Base-by-base conservation (phyloP, 495 filamentous ascomycete genomes). In the Penicilliopsis zonata region DNA sequence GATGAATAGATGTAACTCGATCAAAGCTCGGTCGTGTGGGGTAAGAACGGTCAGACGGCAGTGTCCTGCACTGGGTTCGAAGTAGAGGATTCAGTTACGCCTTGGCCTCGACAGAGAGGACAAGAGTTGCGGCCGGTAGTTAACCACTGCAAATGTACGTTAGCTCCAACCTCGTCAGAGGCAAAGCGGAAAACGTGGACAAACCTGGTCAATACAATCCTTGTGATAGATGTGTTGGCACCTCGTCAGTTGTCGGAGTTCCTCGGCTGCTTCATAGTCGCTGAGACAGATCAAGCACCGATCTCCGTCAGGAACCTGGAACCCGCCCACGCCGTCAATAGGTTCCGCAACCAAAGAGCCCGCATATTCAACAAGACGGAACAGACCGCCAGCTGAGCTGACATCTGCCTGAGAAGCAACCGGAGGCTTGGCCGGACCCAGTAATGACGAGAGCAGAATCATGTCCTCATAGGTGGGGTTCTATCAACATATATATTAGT, bases 401-500 rank as follows among this genome's bases (percentile, higher is more conserved):
- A 85, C 63, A 38, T 83, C 80, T 27, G 73, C 72, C 33, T 71
- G 67, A 34, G 64, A 70, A 15, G 80, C 80, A 29, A 85, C 80
- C 3, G 79, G 79, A 2, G 78, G 78, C 40, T 84, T 85, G 3
- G 73, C 80, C 21, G 80, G 80, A 0, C 80, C 80, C 18, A 85
- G 57, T 17, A 85, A 63, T 9, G 76, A 77, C 10, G 76, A 80
- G 3, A 85, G 60, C 17, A 85, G 53, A 30, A 82, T 69, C 80
- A 85, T 84, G 43, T 85, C 80, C 52, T 85, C 80, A 40, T 85
- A 83, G 2, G 80, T 81, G 13, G 80, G 80, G 35, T 78, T 78
- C 72, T 77, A 34, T 13, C 36, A 16, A 13, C 38, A 23, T n/a
- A 28, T 18, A 31, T 29, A 33, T 54, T 32, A 47, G 35, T 9